A percentile compares a stretch with the other conserved stretches of the same genome.
Evolutionary conservation across 108 stramenopile species (phyloP).

Genomic region (Cyclotella baltica): DNA sequence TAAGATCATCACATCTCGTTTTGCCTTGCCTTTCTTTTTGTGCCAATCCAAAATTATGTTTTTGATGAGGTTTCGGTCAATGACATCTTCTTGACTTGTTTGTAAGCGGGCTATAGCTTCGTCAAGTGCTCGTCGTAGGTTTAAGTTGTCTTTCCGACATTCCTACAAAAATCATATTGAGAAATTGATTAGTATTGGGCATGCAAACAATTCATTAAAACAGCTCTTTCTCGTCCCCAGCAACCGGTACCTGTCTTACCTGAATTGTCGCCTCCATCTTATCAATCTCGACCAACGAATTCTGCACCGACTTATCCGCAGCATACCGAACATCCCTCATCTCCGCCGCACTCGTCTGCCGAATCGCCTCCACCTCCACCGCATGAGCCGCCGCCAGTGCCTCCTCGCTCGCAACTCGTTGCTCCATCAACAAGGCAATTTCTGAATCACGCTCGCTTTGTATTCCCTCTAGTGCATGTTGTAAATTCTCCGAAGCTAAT

Average conservation of each 20-base stretch:
- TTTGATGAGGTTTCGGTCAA: slow-evolving; percentile 89
- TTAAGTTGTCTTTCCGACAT: slow-evolving; percentile 74
- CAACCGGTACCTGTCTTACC: slow-evolving; percentile 27
- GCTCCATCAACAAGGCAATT: slow-evolving; percentile 76
- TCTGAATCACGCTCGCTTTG: slow-evolving; percentile 89
- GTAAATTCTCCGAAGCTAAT: slow-evolving; percentile 77
- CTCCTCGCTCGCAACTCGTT: slow-evolving; percentile 64
- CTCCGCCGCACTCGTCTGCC: slow-evolving; percentile 64
- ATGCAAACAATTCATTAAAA: background rate
- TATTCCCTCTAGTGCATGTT: slow-evolving; percentile 81
- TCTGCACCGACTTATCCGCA: slow-evolving; percentile 62
- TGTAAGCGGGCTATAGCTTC: slow-evolving; percentile 89
- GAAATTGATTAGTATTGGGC: background rate
- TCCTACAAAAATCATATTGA: slow-evolving; percentile 14
- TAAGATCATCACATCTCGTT: slow-evolving; percentile 82
- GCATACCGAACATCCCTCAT: slow-evolving; percentile 72
- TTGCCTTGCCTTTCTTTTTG: slow-evolving; percentile 67
- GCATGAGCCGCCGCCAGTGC: slow-evolving; percentile 75
- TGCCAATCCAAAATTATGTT: slow-evolving; percentile 93
- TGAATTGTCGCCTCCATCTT: slow-evolving; percentile 58
- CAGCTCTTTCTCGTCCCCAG: background rate
- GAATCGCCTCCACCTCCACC: slow-evolving; percentile 64
- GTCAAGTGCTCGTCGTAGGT: slow-evolving; percentile 81
- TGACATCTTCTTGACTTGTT: slow-evolving; percentile 89
- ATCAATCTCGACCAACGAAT: slow-evolving; percentile 68